phyloP scores from a whole-genome alignment of 176 grass and related monocot genomes.

The Lolium multiflorum region DNA sequence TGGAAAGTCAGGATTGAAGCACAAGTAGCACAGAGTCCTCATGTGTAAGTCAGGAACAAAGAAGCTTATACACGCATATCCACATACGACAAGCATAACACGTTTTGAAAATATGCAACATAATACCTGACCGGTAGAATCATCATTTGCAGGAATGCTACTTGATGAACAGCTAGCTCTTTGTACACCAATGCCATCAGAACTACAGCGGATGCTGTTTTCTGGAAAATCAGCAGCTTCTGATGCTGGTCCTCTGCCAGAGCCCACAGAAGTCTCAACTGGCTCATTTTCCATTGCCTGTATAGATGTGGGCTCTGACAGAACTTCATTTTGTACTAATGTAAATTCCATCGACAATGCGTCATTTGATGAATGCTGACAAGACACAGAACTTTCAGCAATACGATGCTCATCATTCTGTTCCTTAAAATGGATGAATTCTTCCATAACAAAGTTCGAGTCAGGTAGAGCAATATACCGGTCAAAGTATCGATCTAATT shows the following conservation, averaged over 20 bases:
- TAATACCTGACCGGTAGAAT: slow-evolving; percentile 51
- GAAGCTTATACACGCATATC: background rate
- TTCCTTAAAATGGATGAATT: slow-evolving; percentile 56
- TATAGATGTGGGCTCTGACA: slow-evolving; percentile 26
- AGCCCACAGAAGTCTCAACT: slow-evolving; percentile 19
- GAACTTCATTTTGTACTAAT: background rate
- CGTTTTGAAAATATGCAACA: background rate
- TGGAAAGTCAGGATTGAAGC: background rate
- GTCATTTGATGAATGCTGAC: slow-evolving; percentile 22
- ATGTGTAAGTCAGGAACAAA: background rate
- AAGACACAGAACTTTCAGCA: background rate
- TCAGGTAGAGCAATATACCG: slow-evolving; percentile 50
- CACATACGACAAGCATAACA: background rate
- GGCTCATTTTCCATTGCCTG: slow-evolving; percentile 24
- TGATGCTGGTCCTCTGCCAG: slow-evolving; percentile 16
- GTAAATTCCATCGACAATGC: slow-evolving; percentile 37
- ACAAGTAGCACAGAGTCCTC: background rate
- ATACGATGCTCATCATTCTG: slow-evolving; percentile 29
- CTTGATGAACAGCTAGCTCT: slow-evolving; percentile 32
- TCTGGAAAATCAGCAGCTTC: slow-evolving; percentile 39
- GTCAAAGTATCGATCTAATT: slow-evolving; percentile 56
- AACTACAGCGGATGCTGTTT: slow-evolving; percentile 2
- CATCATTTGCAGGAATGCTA: slow-evolving; percentile 39
- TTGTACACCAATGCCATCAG: slow-evolving; percentile 31
- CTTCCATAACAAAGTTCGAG: slow-evolving; percentile 60